Evolutionary conservation across 2,329 filamentous ascomycete species (phyloP).

Genomic region (Penicillium hesseltinei): DNA sequence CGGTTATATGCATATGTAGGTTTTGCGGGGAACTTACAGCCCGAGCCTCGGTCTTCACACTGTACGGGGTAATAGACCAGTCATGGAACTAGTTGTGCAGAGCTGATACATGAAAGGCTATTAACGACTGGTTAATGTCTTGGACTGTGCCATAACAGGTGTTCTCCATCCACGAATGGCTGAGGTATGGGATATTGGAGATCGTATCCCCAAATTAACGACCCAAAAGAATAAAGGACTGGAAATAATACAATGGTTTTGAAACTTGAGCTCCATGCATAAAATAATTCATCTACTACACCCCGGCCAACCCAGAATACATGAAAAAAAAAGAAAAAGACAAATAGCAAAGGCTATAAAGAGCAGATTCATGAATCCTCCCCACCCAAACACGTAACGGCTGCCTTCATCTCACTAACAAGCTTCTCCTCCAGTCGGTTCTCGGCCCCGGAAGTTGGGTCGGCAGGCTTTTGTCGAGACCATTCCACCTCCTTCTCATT

Average conservation of each 20-base stretch:
- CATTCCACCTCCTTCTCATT: conserved; percentile 70
- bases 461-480: conserved; percentile 43
- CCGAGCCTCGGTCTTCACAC: conserved; percentile 11
- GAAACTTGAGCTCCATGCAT: conserved; percentile 11
- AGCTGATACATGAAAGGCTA: not conserved
- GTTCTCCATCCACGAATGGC: not conserved
- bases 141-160: not conserved
- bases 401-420: conserved; percentile 64
- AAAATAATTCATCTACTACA: conserved; percentile 15
- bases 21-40: conserved; percentile 17
- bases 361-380: conserved; percentile 32
- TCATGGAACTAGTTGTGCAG: not conserved
- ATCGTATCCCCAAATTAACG: not conserved
- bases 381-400: conserved; percentile 43
- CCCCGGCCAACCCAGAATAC: conserved; percentile 15
- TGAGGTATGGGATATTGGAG: not conserved
- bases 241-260: not conserved
- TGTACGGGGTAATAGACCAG: not conserved
- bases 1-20: not conserved
- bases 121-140: not conserved
- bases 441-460: conserved; percentile 50
- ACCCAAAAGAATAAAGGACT: not conserved
- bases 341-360: conserved; percentile 15
- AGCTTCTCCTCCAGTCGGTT: conserved; percentile 75
- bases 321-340: conserved; percentile 3